Conservation (phyloP, 805 yeast species). For the Spathaspora sp. region DNA sequence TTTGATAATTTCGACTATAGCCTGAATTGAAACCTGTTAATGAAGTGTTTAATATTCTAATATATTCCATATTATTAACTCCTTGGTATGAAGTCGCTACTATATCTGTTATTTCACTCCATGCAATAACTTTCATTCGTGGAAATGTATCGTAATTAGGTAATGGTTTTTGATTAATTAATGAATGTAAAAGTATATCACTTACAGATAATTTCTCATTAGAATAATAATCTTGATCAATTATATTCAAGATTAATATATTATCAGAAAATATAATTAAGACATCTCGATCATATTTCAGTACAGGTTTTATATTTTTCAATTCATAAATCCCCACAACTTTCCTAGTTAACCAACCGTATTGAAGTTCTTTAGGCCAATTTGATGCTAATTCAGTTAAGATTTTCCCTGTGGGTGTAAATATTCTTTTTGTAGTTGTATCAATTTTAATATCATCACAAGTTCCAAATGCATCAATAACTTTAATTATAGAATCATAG, state of each 20-base stretch:
- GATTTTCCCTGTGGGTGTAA: conserved; percentile 89
- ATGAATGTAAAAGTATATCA: conserved; percentile 84
- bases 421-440: conserved; percentile 54
- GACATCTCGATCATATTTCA: conserved; percentile 36
- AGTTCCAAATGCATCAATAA: conserved; percentile 77
- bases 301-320: conserved; percentile 18
- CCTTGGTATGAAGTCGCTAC: conserved; percentile 43
- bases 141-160: conserved; percentile 52
- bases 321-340: conserved; percentile 71
- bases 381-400: conserved; percentile 76
- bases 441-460: conserved; percentile 17
- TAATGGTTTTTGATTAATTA: conserved; percentile 80
- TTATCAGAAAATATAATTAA: conserved; percentile 80
- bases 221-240: conserved; percentile 39
- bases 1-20: conserved; percentile 4
- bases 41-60: conserved; percentile 26
- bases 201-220: conserved; percentile 43
- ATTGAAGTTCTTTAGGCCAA: conserved; percentile 86
- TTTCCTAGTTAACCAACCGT: conserved; percentile 83
- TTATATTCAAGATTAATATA: conserved; percentile 58
- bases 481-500: conserved; percentile 52
- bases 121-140: conserved; percentile 58
- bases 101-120: conserved; percentile 61
- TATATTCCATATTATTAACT: conserved; percentile 14
- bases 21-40: conserved; percentile 21